Base-by-base conservation (phyloP, 2,329 filamentous ascomycete species). In the Paecilomyces variotii region DNA sequence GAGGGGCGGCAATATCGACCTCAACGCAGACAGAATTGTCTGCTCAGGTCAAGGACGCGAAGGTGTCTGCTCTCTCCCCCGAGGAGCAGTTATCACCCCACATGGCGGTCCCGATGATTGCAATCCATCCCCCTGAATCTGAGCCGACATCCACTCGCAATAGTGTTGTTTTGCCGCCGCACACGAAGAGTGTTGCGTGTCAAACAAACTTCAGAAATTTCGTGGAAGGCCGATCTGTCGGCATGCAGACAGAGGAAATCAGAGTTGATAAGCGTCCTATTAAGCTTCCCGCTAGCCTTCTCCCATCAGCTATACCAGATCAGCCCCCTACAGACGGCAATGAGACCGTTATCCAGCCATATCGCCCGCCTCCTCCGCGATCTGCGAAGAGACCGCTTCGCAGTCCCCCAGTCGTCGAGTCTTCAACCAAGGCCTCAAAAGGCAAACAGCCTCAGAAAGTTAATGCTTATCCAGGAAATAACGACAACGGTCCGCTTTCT, bases 231-330 rank as follows among this genome's bases (percentile, higher is more conserved):
- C 78, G 76, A 49, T 87, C 81, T 58, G 80, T 75, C 53, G 85
- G 83, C 2, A 82, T 92, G 59, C 94, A 99, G 77, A 99, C 94
- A 0, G 92, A 97, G 65, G 89, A 90, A 60, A 97, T 97, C 59
- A 84, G 90, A 57, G 84, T 95, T 4, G 92, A 96, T 69, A 84
- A 85, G 75, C 84, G 91, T 61, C 78, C 90, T 52, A 84, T 88
- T 61, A 87, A 86, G 64, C 79, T 96, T 27, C 90, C 91, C 12
- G 78, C 85, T 1, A 89, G 94, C 68, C 80, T 96, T 34, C 85
- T 91, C 58, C 91, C 91, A 0, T 93, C 90, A 0, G 81, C 87
- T 19, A 88, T 96, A 61, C 77, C 77, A n/a, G 82, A 81, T 56
- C 74, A 79, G 35, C 71, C 74, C 9, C 76, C 54, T n/a, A 62